Percentiles rank a stretch among this genome's conserved stretches.
Conservation (phyloP, 2,329 filamentous ascomycete species). For the Epichloe baconii region DNA sequence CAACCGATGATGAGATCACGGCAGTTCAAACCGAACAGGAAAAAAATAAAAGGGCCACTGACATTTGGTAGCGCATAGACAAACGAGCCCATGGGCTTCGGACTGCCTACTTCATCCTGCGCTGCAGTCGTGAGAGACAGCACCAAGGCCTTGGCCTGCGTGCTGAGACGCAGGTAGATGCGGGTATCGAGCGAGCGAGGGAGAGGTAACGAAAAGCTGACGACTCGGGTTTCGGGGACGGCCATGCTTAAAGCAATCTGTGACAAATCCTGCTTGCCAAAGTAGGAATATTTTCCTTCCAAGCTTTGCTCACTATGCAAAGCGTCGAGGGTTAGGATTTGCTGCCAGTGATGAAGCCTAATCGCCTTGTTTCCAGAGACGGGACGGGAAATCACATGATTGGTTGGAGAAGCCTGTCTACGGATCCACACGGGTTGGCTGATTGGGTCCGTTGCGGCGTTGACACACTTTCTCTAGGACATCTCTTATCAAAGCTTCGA, state of each 20-base stretch:
- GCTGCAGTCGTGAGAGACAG: constrained; percentile 49
- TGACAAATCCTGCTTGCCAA: not conserved
- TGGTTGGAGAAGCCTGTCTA: constrained; percentile 1
- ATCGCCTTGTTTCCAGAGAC: not conserved
- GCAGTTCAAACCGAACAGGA: no score
- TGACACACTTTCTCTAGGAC: not conserved
- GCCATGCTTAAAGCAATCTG: not conserved
- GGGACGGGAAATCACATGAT: constrained; percentile 8
- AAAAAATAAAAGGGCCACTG: not conserved
- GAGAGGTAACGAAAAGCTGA: constrained; percentile 41
- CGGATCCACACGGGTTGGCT: not conserved
- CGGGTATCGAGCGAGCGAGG: constrained; percentile 47
- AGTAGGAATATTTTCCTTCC: no score
- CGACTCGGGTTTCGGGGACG: not conserved
- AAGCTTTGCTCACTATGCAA: no score
- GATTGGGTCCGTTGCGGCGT: not conserved
- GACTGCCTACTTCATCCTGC: constrained; percentile 34
- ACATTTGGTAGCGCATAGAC: constrained; percentile 92
- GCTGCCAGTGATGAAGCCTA: not conserved
- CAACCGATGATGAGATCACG: not conserved
- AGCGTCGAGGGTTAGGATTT: not conserved
- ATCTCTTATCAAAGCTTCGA: constrained; percentile 1
- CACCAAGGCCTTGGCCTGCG: constrained; percentile 42
- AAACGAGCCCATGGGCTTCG: constrained; percentile 66
- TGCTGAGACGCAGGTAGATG: constrained; percentile 46